phyloP scores from a whole-genome alignment of 768 basidiomycete genomes.

The Galerina sulciceps region DNA sequence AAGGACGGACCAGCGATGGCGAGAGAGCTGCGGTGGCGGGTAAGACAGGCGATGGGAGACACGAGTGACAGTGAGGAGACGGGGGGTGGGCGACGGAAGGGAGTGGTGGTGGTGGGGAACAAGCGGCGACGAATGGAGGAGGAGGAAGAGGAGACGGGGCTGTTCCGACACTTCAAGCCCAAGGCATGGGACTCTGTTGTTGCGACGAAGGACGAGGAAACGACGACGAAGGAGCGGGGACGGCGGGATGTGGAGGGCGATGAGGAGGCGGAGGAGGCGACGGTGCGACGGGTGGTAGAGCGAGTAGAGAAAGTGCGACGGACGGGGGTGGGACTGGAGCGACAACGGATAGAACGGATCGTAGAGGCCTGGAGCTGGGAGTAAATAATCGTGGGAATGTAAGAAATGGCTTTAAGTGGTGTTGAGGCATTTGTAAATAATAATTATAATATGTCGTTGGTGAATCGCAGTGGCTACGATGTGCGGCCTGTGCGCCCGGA shows the following conservation, averaged over 20 bases:
- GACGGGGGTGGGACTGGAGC: conserved; percentile 60
- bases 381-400: conserved; percentile 3
- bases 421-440: too few species aligned
- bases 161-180: conserved; percentile 73
- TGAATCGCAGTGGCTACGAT: conserved; percentile 30
- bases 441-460: conserved; percentile 33
- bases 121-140: conserved; percentile 51
- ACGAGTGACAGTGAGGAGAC: conserved; percentile 70
- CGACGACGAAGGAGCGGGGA: conserved; percentile 19
- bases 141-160: conserved; percentile 26
- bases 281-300: conserved; percentile 43
- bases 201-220: too few species aligned
- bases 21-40: conserved; percentile 86
- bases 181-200: conserved; percentile 75
- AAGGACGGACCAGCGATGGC: conserved; percentile 84
- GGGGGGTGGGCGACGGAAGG: conserved; percentile 25
- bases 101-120: conserved; percentile 29
- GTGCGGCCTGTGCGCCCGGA: conserved; percentile 23
- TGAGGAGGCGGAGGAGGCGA: conserved; percentile 26
- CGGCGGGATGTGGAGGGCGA: conserved; percentile 32
- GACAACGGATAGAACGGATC: conserved; percentile 71
- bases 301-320: conserved; percentile 57
- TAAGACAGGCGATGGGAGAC: conserved; percentile 62
- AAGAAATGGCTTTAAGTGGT: neutral
- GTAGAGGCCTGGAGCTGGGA: conserved; percentile 73